These are phyloP conservation scores for Domatiomyces globalis DNA, from an alignment of 2,329 filamentous ascomycete species.

Conservation along the genomic window DNA sequence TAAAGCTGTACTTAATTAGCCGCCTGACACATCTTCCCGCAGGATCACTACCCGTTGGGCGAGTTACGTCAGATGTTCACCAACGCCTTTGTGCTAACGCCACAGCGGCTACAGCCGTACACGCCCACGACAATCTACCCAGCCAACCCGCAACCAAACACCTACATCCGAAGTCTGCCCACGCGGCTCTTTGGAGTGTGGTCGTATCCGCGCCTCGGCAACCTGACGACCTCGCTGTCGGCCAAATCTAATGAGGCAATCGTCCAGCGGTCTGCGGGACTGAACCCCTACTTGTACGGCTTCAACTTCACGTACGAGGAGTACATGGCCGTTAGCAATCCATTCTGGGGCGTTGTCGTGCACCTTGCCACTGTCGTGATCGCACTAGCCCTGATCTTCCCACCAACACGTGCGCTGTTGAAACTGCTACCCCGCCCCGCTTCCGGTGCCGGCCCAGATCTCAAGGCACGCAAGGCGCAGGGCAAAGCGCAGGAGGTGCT, in stretches of 20 bases:
- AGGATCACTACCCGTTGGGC: conserved; percentile 19
- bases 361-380: conserved; percentile 36
- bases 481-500: conserved; percentile 19
- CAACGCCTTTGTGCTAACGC: conserved; percentile 15
- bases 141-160: conserved; percentile 29
- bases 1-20: too few relatives aligned
- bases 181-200: conserved; percentile 38
- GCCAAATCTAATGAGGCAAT: conserved; percentile 41
- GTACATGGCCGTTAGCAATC: conserved; percentile 39
- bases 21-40: background rate
- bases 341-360: conserved; percentile 34
- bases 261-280: conserved; percentile 45
- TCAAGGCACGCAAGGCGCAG: conserved; percentile 26
- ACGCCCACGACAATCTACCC: conserved; percentile 37
- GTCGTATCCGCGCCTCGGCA: conserved; percentile 42
- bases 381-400: conserved; percentile 34
- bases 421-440: conserved; percentile 31
- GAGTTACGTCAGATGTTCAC: conserved; percentile 7
- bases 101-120: conserved; percentile 28
- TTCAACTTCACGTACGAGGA: conserved; percentile 44
- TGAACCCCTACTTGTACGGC: conserved; percentile 45
- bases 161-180: conserved; percentile 23
- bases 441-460: conserved; percentile 37
- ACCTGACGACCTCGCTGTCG: conserved; percentile 40
- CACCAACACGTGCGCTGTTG: conserved; percentile 40